Evolutionary conservation across 1,284 basidiomycete genomes (phyloP).

Genomic region (Limonomyces culmigenus): DNA sequence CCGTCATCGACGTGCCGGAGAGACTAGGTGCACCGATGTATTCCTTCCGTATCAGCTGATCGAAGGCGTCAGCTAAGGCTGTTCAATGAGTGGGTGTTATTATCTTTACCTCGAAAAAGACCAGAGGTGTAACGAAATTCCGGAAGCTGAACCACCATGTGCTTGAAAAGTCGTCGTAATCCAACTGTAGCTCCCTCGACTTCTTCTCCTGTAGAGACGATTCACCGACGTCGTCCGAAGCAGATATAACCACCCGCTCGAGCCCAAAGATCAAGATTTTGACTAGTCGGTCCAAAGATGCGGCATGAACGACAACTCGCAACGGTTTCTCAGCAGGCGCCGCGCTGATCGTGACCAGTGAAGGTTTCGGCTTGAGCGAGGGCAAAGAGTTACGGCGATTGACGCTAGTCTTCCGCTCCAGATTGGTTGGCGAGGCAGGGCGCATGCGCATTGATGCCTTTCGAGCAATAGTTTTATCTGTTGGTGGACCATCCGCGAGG

Average conservation of each 20-base stretch:
- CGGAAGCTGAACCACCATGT: slow-evolving; percentile 72
- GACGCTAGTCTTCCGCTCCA: slow-evolving; percentile 59
- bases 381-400: slow-evolving; percentile 63
- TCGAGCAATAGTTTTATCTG: background rate
- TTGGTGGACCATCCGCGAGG: slow-evolving; percentile 45
- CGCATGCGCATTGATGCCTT: slow-evolving; percentile 9
- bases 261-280: slow-evolving; percentile 61
- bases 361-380: slow-evolving; percentile 44
- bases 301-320: slow-evolving; percentile 59
- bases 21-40: slow-evolving; percentile 31
- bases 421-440: slow-evolving; percentile 47
- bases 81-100: no score
- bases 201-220: slow-evolving; percentile 54
- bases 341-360: slow-evolving; percentile 36
- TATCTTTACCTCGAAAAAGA: slow-evolving; percentile 60
- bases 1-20: slow-evolving; percentile 8
- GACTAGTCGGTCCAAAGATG: slow-evolving; percentile 57
- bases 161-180: slow-evolving; percentile 49
- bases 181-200: slow-evolving; percentile 51
- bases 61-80: no score
- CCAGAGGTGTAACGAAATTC: slow-evolving; percentile 60
- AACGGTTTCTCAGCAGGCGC: slow-evolving; percentile 38
- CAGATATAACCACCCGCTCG: slow-evolving; percentile 57
- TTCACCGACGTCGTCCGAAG: slow-evolving; percentile 72
- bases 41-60: slow-evolving; percentile 60